A percentile compares a stretch with the other conserved stretches of the same genome.
Evolutionary conservation across 176 grass and related monocot genomes (phyloP).

Genomic region (Hyparrhenia diplandra): DNA sequence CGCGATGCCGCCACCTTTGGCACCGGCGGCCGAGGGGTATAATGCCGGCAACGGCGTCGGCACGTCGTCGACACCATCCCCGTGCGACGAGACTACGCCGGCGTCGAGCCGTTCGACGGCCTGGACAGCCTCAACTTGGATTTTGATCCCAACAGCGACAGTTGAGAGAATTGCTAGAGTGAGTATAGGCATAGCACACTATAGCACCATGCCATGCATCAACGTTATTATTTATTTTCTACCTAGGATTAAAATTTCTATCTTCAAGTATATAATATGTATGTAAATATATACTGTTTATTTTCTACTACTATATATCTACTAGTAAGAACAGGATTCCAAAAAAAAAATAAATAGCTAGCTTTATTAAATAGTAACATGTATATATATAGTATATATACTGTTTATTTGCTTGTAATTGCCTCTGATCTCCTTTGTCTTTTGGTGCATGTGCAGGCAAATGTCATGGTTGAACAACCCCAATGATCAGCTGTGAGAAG

Average conservation of each 20-base stretch:
- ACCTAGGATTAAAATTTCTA: neutral
- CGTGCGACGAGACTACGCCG: slow-evolving; percentile 23
- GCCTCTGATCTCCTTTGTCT: neutral
- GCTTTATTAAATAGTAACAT: neutral
- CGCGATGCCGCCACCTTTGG: slow-evolving; percentile 22
- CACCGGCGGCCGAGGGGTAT: slow-evolving; percentile 24
- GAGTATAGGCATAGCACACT: slow-evolving; percentile 16
- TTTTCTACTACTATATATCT: no score
- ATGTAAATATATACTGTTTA: neutral
- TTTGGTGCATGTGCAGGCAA: slow-evolving; percentile 47
- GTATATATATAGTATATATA: neutral
- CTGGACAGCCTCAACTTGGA: slow-evolving; percentile 63
- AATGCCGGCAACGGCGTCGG: neutral
- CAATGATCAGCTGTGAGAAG: slow-evolving; percentile 16
- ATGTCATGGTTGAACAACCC: slow-evolving; percentile 53
- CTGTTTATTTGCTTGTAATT: neutral
- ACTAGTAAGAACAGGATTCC: neutral
- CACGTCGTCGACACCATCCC: neutral
- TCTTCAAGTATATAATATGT: neutral
- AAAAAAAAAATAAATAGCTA: no score
- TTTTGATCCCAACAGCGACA: slow-evolving; percentile 46
- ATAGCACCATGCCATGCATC: neutral
- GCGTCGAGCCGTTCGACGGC: slow-evolving; percentile 57
- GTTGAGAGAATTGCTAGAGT: slow-evolving; percentile 80
- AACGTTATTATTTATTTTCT: neutral